Evolutionary conservation across 768 basidiomycete genomes (phyloP), one percentile per base, ranked within the genome.

Genomic region (Naganishia vaughanmartiniae): DNA sequence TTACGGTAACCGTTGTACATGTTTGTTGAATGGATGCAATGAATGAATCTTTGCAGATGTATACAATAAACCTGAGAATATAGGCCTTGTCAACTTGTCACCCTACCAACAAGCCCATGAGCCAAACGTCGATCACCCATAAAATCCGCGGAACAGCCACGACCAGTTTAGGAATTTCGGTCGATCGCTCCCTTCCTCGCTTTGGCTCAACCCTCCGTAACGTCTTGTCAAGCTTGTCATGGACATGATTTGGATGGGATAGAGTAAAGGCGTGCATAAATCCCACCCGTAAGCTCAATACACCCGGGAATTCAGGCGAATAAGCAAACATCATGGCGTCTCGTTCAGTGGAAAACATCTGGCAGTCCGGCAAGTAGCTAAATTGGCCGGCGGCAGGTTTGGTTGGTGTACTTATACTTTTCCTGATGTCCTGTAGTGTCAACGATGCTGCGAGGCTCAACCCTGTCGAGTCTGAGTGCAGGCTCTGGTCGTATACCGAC

Each of bases 1-100:
- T 65, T 36, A 74, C 73, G 73, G 34, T 70, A 72, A 46, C 69
- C 69, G 69, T 65, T 65, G 66, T 74, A 71, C 70, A 71, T 71
- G 34, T 36, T 66, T 24, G 42, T 14, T 36, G 24, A 15, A n/a
- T n/a, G n/a, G n/a, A n/a, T n/a, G n/a, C n/a, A n/a, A n/a, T n/a
- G n/a, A n/a, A 63, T 17, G 39, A 45, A 6, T 39, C 36, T 36
- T 15, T 42, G 42, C 42, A 7, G 2, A 42, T 7, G 7, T 42
- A 42, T n/a, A n/a, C n/a, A n/a, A n/a, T n/a, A n/a, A n/a, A n/a
- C n/a, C n/a, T n/a, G n/a, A n/a, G n/a, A n/a, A n/a, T n/a, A n/a
- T n/a, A n/a, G n/a, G n/a, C n/a, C n/a, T n/a, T 51, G 48, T 51
- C 48, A 26, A 24, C 48, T 51, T 51, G 48, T 42, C n/a, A 51